Evolutionary conservation across 495 filamentous ascomycete genomes (phyloP).

Genomic region (Neurospora tetraspora): DNA sequence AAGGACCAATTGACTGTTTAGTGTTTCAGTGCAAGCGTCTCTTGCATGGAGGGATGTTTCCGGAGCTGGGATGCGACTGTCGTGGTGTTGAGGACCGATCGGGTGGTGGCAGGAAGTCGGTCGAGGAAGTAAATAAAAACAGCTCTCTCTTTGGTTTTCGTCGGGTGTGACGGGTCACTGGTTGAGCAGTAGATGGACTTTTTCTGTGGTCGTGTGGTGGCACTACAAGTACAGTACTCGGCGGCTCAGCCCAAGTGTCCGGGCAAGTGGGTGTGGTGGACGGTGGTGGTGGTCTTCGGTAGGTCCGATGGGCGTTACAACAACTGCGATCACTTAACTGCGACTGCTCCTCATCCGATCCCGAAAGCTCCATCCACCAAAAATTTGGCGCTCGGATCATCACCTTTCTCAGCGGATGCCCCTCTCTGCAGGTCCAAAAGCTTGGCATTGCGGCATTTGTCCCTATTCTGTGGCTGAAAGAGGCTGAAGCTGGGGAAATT

Average conservation of each 20-base stretch:
- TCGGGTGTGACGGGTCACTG: neutral
- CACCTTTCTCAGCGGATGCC: neutral
- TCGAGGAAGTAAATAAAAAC: neutral
- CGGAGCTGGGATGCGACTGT: neutral
- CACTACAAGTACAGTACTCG: neutral
- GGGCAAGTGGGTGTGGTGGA: neutral
- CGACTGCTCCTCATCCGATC: constrained; percentile 1
- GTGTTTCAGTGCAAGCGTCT: constrained; percentile 3
- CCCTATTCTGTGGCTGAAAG: neutral
- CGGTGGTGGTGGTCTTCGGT: neutral
- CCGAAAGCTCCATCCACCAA: constrained; percentile 19
- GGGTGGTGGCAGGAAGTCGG: neutral
- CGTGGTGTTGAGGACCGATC: neutral
- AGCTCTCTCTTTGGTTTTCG: neutral
- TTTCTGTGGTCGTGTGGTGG: neutral
- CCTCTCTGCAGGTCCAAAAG: neutral
- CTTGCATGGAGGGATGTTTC: neutral
- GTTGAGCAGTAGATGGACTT: neutral
- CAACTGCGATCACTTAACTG: neutral
- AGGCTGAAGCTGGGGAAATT: neutral
- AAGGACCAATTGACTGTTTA: constrained; percentile 17
- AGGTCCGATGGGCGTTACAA: neutral
- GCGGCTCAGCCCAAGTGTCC: neutral
- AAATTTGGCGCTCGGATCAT: constrained; percentile 10
- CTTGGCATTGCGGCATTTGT: neutral